Percentiles rank a stretch among this genome's conserved stretches.
Evolutionary conservation across 1,139 yeast species (phyloP).

Genomic region (Blastobotrys illinoisensis): DNA sequence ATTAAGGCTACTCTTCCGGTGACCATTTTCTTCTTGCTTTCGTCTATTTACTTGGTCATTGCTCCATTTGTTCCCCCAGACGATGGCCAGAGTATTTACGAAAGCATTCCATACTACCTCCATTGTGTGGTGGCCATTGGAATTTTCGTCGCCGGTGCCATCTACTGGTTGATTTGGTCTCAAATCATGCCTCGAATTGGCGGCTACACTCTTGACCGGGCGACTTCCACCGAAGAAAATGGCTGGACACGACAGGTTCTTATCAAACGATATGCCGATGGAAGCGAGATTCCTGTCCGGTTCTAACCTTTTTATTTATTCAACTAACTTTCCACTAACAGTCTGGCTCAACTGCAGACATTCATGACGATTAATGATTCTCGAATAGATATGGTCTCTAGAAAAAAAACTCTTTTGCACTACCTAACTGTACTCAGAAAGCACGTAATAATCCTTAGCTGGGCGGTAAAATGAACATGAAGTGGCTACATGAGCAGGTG

Average conservation of each 20-base stretch:
- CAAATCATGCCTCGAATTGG: constrained; percentile 53
- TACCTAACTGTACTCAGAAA: too few relatives aligned
- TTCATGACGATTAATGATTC: background rate
- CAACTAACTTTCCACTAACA: background rate
- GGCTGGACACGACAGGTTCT: constrained; percentile 73
- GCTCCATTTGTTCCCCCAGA: constrained; percentile 83
- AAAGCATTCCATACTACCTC: constrained; percentile 65
- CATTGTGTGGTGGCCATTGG: constrained; percentile 85
- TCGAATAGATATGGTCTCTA: background rate
- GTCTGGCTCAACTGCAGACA: constrained; percentile 1
- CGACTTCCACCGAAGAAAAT: constrained; percentile 57
- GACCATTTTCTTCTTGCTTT: constrained; percentile 55
- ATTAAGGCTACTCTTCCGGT: constrained; percentile 63
- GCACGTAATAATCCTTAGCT: too few relatives aligned
- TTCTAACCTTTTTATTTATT: constrained; percentile 8
- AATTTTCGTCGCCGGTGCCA: constrained; percentile 62
- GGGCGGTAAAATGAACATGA: too few relatives aligned
- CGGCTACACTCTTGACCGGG: constrained; percentile 52
- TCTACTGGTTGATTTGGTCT: constrained; percentile 70
- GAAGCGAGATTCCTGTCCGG: constrained; percentile 6
- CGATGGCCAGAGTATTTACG: constrained; percentile 54
- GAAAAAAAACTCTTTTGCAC: background rate
- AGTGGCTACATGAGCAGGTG: too few relatives aligned
- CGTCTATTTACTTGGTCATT: constrained; percentile 63
- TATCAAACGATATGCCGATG: constrained; percentile 31